Evolutionary conservation across 2,329 filamentous ascomycete species (phyloP), one percentile per base, ranked within the genome.

Genomic region (Aspergillus sojae): DNA sequence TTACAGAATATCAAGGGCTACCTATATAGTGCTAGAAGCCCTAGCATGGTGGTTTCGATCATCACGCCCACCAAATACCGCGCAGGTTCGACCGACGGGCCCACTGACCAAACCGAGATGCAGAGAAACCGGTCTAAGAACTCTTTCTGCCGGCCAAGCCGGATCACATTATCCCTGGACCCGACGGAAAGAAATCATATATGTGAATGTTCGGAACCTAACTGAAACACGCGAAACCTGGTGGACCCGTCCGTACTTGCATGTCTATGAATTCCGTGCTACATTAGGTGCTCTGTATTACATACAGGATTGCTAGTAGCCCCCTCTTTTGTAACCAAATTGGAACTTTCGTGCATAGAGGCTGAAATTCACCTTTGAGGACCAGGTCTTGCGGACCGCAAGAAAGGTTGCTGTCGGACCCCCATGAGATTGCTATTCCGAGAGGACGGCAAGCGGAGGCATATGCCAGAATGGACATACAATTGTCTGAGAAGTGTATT

Each of bases 101-200:
- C 36, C 21, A 58, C 32, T 39, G n/a, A 9, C 57, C n/a, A 41
- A 10, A n/a, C 9, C 16, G 34, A 39, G 6, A 41, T 36, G 9
- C 34, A 39, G 12, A 16, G 48, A 34, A 16, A 21, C 14, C 14
- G 21, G 32, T 9, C 46, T 30, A 11, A 30, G 21, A 26, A n/a
- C 12, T 28, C 26, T 32, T 48, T 30, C 34, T 45, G 58, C 58
- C 58, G 46, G 57, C 26, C 48, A 59, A 50, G 36, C 46, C 57
- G 48, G 36, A 60, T 45, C 58, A 53, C 26, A 11, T 43, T 39
- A 5, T 41, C 21, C 11, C n/a, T 39, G 11, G 52, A 16, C 12
- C 21, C n/a, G 52, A 55, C 21, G 19, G 16, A 26, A 32, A n/a
- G n/a, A 19, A 39, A 41, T 19, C 48, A 30, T 21, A 45, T 16